A percentile compares a stretch with the other conserved stretches of the same genome.
Evolutionary conservation across 257 asterid species (phyloP).

Genomic region (Solanum bulbocastanum): DNA sequence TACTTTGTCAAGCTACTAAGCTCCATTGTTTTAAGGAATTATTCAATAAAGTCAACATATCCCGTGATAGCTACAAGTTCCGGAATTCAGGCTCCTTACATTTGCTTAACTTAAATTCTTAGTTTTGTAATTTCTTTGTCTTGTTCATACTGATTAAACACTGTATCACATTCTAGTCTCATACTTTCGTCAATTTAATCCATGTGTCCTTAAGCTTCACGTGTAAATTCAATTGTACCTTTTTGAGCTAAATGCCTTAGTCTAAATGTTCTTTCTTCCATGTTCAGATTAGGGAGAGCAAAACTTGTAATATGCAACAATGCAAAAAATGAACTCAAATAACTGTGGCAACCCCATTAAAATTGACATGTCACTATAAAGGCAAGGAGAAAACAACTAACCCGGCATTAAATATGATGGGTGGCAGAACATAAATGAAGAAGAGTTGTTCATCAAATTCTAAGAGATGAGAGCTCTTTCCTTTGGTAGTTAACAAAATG

Average conservation of each 20-base stretch:
- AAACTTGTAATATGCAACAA: background rate
- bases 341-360: background rate
- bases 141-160: background rate
- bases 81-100: background rate
- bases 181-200: background rate
- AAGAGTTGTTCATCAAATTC: constrained; percentile 64
- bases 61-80: background rate
- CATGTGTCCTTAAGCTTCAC: background rate
- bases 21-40: background rate
- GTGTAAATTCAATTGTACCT: too few species aligned
- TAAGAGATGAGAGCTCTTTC: constrained; percentile 45
- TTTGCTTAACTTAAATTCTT: background rate
- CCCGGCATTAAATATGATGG: constrained; percentile 88
- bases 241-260: background rate
- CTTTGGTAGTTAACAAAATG: constrained; percentile 33
- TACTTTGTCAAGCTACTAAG: too few species aligned
- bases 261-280: background rate
- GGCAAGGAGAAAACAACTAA: constrained; percentile 6
- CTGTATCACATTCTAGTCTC: too few species aligned
- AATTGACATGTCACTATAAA: background rate
- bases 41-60: too few species aligned
- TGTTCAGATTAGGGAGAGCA: background rate
- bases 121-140: background rate
- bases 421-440: constrained; percentile 73
- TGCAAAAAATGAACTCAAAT: background rate